Evolutionary conservation across 23 red algal genomes (phyloP).

Genomic region (Gracilaria caudata): DNA sequence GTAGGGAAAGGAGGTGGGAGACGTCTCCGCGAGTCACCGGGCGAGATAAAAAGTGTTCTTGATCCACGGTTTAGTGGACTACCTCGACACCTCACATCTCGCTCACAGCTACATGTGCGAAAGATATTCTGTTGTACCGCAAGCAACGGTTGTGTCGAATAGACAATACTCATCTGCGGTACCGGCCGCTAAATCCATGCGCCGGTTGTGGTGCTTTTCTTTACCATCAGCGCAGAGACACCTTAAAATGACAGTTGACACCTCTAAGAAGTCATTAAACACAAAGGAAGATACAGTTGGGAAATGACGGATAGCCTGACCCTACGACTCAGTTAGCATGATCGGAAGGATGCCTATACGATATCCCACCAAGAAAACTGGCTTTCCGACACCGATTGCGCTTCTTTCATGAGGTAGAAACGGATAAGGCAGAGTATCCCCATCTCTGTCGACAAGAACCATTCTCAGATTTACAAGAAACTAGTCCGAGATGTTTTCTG

Average conservation of each 20-base stretch:
- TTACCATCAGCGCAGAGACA: slow-evolving; percentile 33
- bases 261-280: slow-evolving; percentile 45
- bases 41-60: too few relatives aligned
- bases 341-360: slow-evolving; percentile 16
- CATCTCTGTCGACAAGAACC: slow-evolving; percentile 58
- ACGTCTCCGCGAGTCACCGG: too few relatives aligned
- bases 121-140: too few relatives aligned
- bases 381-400: slow-evolving; percentile 43
- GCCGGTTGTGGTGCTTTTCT: slow-evolving; percentile 19
- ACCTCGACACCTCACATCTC: too few relatives aligned
- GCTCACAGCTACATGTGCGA: too few relatives aligned
- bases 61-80: too few relatives aligned
- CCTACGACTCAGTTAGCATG: slow-evolving; percentile 37
- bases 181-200: slow-evolving; percentile 24
- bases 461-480: slow-evolving; percentile 37
- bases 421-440: slow-evolving; percentile 51
- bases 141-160: background rate
- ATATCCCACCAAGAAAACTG: slow-evolving; percentile 26
- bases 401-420: slow-evolving; percentile 42
- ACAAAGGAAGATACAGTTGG: slow-evolving; percentile 46
- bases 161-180: background rate
- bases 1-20: too few relatives aligned
- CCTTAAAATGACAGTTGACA: slow-evolving; percentile 39
- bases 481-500: slow-evolving; percentile 87
- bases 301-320: slow-evolving; percentile 37